Evolutionary conservation across 306 rosid species (phyloP).

Genomic region (Medicago lupulina): DNA sequence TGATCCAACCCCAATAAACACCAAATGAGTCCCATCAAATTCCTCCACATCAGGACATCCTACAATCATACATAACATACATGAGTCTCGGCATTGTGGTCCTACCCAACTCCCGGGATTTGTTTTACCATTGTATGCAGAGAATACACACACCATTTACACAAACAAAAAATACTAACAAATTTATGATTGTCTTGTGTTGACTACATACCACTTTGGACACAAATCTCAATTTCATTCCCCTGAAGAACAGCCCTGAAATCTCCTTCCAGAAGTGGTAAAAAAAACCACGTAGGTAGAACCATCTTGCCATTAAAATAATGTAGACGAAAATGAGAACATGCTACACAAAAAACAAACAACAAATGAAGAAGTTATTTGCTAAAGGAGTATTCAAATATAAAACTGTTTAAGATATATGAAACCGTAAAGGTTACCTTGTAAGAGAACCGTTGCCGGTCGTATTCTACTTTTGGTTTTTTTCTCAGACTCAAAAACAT

Average conservation of each 20-base stretch:
- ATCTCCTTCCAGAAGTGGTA: conserved; percentile 94
- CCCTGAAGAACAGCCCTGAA: conserved; percentile 97
- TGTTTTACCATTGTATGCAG: neutral
- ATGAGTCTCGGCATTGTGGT: neutral
- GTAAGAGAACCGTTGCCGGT: conserved; percentile 86
- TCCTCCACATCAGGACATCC: conserved; percentile 86
- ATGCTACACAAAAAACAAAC: conserved; percentile 30
- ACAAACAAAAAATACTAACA: neutral
- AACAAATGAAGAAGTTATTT: conserved; percentile 4
- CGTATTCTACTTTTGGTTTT: conserved; percentile 84
- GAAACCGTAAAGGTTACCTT: conserved; percentile 60
- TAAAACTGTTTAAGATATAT: conserved; percentile 1
- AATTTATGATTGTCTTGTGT: too few species aligned
- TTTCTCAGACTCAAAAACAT: conserved; percentile 86
- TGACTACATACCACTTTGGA: conserved; percentile 79
- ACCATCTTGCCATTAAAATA: conserved; percentile 27
- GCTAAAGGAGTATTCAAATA: conserved; percentile 24
- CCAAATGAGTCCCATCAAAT: conserved; percentile 84
- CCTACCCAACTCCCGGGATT: neutral
- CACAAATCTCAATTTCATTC: conserved; percentile 88
- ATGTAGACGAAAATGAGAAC: too few species aligned
- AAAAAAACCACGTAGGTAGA: conserved; percentile 70
- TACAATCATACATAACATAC: conserved; percentile 25
- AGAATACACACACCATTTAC: neutral
- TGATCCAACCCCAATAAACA: conserved; percentile 78